Evolutionary conservation across 2,329 filamentous ascomycete species (phyloP).

Genomic region (Malbranchea cinnamomea): DNA sequence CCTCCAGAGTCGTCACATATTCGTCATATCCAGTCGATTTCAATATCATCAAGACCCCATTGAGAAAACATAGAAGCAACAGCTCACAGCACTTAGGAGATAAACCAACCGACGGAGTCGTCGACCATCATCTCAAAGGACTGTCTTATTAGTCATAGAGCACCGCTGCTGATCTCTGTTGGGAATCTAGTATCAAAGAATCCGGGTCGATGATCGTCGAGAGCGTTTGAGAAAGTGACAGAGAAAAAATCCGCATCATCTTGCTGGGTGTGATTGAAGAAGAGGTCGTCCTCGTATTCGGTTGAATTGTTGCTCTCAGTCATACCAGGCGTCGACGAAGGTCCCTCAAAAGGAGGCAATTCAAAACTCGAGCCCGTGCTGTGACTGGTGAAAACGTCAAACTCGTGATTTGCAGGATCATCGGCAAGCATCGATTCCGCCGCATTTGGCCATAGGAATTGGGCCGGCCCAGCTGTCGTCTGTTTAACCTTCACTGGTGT

Average conservation of each 20-base stretch:
- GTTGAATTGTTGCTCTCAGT: constrained; percentile 21
- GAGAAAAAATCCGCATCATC: constrained; percentile 5
- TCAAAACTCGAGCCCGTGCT: constrained; percentile 17
- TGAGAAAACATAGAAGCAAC: too few relatives aligned
- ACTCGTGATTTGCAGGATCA: constrained; percentile 21
- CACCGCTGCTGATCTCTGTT: too few relatives aligned
- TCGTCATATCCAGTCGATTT: too few relatives aligned
- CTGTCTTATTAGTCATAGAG: too few relatives aligned
- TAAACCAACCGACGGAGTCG: too few relatives aligned
- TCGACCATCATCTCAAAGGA: too few relatives aligned
- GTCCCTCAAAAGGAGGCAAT: constrained; percentile 17
- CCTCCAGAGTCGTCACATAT: too few relatives aligned
- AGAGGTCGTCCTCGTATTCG: constrained; percentile 21
- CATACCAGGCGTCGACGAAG: constrained; percentile 18
- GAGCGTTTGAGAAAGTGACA: too few relatives aligned
- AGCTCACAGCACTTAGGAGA: too few relatives aligned
- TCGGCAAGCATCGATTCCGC: constrained; percentile 21
- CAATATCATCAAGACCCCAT: too few relatives aligned
- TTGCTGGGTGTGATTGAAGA: constrained; percentile 16
- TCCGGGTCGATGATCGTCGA: too few relatives aligned
- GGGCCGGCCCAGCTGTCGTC: constrained; percentile 12
- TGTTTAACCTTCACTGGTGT: constrained; percentile 7
- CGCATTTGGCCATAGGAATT: constrained; percentile 23
- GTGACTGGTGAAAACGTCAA: constrained; percentile 24
- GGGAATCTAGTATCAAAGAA: too few relatives aligned